A percentile compares a stretch with the other conserved stretches of the same genome.
Conservation (phyloP, 768 basidiomycete genomes). For the Asterophora parasitica region DNA sequence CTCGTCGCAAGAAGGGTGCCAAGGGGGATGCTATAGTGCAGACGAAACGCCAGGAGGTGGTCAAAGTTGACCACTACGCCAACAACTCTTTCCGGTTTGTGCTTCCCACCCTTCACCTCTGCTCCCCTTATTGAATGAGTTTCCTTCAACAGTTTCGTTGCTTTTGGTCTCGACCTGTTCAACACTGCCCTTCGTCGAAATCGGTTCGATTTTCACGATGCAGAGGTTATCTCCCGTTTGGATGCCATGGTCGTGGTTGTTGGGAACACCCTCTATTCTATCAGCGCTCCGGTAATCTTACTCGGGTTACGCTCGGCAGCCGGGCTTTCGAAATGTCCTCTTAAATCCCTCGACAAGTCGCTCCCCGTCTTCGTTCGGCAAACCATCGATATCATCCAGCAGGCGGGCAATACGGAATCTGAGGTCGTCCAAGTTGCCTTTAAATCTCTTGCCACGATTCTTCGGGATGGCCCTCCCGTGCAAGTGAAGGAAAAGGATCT, state of each 20-base stretch:
- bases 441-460: constrained; percentile 76
- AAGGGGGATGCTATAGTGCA: constrained; percentile 71
- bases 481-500: constrained; percentile 89
- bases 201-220: constrained; percentile 79
- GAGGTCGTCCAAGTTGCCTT: constrained; percentile 87
- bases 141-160: constrained; percentile 59
- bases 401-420: constrained; percentile 81
- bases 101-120: not conserved
- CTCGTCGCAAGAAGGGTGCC: constrained; percentile 29
- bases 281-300: constrained; percentile 65
- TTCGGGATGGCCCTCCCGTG: constrained; percentile 84
- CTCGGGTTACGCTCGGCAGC: constrained; percentile 78
- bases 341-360: constrained; percentile 68
- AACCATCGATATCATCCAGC: constrained; percentile 76
- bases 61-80: constrained; percentile 64
- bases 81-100: constrained; percentile 83
- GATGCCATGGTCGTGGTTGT: constrained; percentile 84
- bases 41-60: constrained; percentile 57
- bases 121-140: constrained; percentile 1
- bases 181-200: constrained; percentile 81
- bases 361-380: constrained; percentile 82
- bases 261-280: constrained; percentile 90
- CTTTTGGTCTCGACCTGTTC: constrained; percentile 89
- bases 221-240: constrained; percentile 70
- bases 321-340: constrained; percentile 77